A percentile compares a stretch with the other conserved stretches of the same genome.
phyloP scores from a whole-genome alignment of 345 rosid genomes.

The Passiflora organensis region DNA sequence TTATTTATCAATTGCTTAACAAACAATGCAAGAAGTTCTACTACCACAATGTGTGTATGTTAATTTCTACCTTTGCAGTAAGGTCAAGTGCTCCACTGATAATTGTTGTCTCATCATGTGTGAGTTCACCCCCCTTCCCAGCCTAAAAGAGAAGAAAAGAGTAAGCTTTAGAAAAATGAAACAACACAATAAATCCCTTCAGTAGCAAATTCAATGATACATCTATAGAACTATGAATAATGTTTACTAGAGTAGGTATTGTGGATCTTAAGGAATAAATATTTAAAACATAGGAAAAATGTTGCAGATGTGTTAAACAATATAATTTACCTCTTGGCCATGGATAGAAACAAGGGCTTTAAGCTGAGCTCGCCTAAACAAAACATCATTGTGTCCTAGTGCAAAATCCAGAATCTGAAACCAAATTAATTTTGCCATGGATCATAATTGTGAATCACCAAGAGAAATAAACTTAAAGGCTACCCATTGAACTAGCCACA shows the following conservation, averaged over 20 bases:
- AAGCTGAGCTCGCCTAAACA: conserved; percentile 30
- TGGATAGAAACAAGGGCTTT: conserved; percentile 29
- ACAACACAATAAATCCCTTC: too few species aligned
- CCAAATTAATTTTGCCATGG: not conserved
- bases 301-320: not conserved
- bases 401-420: conserved; percentile 25
- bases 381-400: conserved; percentile 22
- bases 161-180: too few species aligned
- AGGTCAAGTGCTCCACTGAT: conserved; percentile 30
- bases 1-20: too few species aligned
- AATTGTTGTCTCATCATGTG: conserved; percentile 29
- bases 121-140: conserved; percentile 30
- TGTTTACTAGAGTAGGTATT: not conserved
- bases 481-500: too few species aligned
- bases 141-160: conserved; percentile 18
- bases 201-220: too few species aligned
- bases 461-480: too few species aligned
- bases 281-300: not conserved
- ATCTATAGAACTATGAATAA: not conserved
- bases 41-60: not conserved
- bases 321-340: conserved; percentile 23
- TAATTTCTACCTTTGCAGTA: conserved; percentile 25
- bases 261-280: not conserved
- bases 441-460: not conserved
- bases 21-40: not conserved